Evolutionary conservation across 2,329 filamentous ascomycete species (phyloP), one percentile per base, ranked within the genome.

Genomic region (Cladophialophora chaetospira): DNA sequence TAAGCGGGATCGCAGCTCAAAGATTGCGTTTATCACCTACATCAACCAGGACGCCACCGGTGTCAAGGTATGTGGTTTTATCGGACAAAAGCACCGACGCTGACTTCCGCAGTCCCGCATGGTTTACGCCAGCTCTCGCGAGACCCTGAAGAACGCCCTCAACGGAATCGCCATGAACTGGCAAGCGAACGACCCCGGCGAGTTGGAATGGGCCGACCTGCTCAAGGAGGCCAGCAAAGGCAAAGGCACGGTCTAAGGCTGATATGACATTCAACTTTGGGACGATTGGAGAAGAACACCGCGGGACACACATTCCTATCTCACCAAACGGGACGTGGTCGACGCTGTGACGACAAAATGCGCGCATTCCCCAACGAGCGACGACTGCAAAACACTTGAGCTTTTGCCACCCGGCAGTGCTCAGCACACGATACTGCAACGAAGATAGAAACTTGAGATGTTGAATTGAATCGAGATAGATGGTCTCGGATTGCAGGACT

Each of bases 41-140:
- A 66, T 66, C 60, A 63, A 67, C 54, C 64, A 67, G 53, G 64
- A 66, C 58, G 48, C 50, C 38, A 67, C 65, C 36, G 60, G 57
- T 46, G 63, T 67, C 55, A 67, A 67, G 63, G 65, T 66, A 61
- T 47, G 45, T 38, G 17, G 36, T 15, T 19, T 15, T 25, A 15
- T 26, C 15, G 15, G 29, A 6, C n/a, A 47, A 43, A 48, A 43
- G 47, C 60, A 68, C 25, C 61, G 54, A 50, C 29, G 66, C 55
- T 46, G 13, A 31, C 25, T 25, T 9, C 29, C 29, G 33, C 31
- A 76, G 74, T 74, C 72, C 70, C 76, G 75, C 62, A 79, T 79
- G 77, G 72, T 78, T 55, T 79, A 79, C 69, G 76, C 77, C 64
- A 77, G 75, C 63, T 79, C 75, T 46, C 73, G 75, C 52, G 75